Conservation (phyloP, 2,329 filamentous ascomycete species). For the Aspergillus novoparasiticus region DNA sequence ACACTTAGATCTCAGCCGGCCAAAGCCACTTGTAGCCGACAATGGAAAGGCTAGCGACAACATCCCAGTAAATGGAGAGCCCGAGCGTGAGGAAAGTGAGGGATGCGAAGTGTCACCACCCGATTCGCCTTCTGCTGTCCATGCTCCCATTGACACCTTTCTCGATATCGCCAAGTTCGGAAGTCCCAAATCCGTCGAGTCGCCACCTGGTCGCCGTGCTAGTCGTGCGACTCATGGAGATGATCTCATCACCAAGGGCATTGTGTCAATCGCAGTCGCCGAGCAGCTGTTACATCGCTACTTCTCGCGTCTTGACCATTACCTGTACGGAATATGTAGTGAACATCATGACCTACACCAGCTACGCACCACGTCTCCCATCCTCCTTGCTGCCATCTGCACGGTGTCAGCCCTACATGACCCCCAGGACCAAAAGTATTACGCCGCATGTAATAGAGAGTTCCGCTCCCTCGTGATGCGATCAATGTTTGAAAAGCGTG, state of each 20-base stretch:
- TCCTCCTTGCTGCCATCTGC: conserved; percentile 49
- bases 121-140: conserved; percentile 36
- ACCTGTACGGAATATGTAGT: conserved; percentile 49
- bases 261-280: conserved; percentile 46
- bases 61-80: not conserved
- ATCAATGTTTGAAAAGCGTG: conserved; percentile 51
- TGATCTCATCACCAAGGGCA: conserved; percentile 51
- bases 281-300: conserved; percentile 47
- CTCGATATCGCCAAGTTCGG: conserved; percentile 39
- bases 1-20: conserved; percentile 34
- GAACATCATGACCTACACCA: conserved; percentile 43
- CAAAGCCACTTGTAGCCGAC: conserved; percentile 14
- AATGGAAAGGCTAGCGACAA: not conserved
- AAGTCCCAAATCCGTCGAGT: conserved; percentile 31
- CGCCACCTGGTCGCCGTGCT: conserved; percentile 21
- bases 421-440: conserved; percentile 30
- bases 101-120: conserved; percentile 38
- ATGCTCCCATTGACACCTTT: conserved; percentile 40
- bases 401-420: conserved; percentile 53
- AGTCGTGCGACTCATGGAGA: conserved; percentile 12
- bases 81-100: conserved; percentile 33
- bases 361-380: conserved; percentile 44
- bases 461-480: conserved; percentile 49
- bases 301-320: conserved; percentile 49
- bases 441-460: conserved; percentile 47